Evolutionary conservation across 2,329 filamentous ascomycete species (phyloP).

Genomic region (Dryadomyces sulphureus): DNA sequence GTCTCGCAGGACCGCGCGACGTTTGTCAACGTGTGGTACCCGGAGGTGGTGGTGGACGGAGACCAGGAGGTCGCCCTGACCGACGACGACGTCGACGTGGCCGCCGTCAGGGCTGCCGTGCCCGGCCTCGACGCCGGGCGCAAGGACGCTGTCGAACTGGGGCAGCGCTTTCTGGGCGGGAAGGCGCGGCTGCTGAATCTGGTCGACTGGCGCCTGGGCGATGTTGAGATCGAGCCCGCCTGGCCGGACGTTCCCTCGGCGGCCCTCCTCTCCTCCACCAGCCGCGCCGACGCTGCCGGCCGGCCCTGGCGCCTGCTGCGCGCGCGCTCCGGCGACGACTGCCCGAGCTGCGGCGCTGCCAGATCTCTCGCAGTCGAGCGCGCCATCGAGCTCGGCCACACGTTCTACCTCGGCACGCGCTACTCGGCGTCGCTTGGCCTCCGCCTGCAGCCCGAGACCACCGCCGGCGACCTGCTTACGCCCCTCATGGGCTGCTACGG

Average conservation of each 20-base stretch:
- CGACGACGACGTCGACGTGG: constrained; percentile 27
- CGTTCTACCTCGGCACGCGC: constrained; percentile 81
- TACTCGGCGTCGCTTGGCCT: constrained; percentile 57
- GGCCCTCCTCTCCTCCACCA: neutral
- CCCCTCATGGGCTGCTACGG: constrained; percentile 90
- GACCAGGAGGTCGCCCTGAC: constrained; percentile 12
- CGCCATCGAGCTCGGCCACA: constrained; percentile 85
- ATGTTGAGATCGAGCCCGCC: neutral
- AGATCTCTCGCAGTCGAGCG: constrained; percentile 51
- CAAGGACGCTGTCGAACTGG: constrained; percentile 38
- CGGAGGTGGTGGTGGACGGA: constrained; percentile 16
- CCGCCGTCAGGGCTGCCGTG: constrained; percentile 50
- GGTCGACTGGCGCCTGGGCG: constrained; percentile 19
- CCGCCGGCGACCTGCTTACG: constrained; percentile 16
- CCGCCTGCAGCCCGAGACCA: constrained; percentile 20
- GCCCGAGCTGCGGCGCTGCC: constrained; percentile 47
- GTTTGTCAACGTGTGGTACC: constrained; percentile 57
- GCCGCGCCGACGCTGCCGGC: constrained; percentile 9
- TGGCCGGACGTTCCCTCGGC: neutral
- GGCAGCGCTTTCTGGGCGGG: constrained; percentile 29
- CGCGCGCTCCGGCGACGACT: constrained; percentile 53
- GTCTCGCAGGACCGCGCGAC: constrained; percentile 53
- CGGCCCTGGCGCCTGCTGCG: constrained; percentile 47
- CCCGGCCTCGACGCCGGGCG: constrained; percentile 57
- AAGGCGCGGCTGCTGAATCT: constrained; percentile 19